phyloP scores from a whole-genome alignment of 2,329 filamentous ascomycete genomes.

The Nemania abortiva region DNA sequence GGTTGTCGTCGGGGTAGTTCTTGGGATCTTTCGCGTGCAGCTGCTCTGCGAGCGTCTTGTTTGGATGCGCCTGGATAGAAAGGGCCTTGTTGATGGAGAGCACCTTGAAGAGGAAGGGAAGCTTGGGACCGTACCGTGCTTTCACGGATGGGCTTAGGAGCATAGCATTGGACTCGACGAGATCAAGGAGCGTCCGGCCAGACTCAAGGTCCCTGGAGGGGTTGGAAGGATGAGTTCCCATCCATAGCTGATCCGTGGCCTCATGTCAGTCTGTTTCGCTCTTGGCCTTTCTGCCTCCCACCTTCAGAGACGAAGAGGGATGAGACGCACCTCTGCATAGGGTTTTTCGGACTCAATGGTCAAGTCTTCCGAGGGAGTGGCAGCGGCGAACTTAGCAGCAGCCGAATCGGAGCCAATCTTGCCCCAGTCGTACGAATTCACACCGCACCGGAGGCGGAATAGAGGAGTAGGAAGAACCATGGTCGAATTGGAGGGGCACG shows the following conservation, averaged over 20 bases:
- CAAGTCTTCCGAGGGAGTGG: conserved; percentile 81
- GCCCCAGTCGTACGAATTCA: conserved; percentile 99
- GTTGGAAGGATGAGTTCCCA: conserved; percentile 97
- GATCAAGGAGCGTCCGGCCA: conserved; percentile 85
- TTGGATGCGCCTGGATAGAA: conserved; percentile 96
- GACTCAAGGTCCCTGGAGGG: conserved; percentile 91
- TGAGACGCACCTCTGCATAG: conserved; percentile 82
- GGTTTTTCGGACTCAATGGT: conserved; percentile 87
- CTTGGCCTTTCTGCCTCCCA: neutral
- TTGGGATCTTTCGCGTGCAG: conserved; percentile 87
- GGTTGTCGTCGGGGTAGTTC: conserved; percentile 99
- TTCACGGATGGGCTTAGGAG: conserved; percentile 81
- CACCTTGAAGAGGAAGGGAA: conserved; percentile 98
- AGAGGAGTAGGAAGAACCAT: conserved; percentile 78
- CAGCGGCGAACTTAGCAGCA: conserved; percentile 88
- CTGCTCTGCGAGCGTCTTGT: conserved; percentile 92
- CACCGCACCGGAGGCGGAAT: conserved; percentile 87
- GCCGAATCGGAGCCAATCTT: conserved; percentile 90
- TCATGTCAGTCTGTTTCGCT: conserved; percentile 21
- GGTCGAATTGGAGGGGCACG: conserved; percentile 17
- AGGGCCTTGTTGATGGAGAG: conserved; percentile 95
- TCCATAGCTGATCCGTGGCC: conserved; percentile 79
- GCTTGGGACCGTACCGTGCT: conserved; percentile 80
- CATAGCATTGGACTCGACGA: conserved; percentile 87
- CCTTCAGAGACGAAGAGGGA: neutral